A percentile compares a stretch with the other conserved stretches of the same genome.
Evolutionary conservation across 129 eudicot genomes (phyloP).

Genomic region (Pulicaria dysenterica): DNA sequence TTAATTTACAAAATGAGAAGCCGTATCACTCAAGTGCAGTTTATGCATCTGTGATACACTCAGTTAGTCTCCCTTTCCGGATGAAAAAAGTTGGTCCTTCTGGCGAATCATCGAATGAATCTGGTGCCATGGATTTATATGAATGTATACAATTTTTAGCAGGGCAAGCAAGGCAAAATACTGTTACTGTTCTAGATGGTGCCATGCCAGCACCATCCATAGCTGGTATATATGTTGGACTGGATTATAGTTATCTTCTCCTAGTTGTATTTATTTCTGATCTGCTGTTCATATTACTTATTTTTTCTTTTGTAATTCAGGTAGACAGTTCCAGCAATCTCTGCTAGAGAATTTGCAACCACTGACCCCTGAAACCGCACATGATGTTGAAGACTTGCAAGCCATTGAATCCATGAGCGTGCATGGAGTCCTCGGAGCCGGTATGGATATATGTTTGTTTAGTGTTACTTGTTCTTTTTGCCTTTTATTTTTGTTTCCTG

Average conservation of each 20-base stretch:
- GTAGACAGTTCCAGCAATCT: conserved; percentile 42
- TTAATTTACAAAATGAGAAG: conserved; percentile 61
- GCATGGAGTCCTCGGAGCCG: conserved; percentile 74
- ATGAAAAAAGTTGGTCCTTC: conserved; percentile 67
- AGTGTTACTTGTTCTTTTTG: not conserved
- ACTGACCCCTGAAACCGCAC: conserved; percentile 73
- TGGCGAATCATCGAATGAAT: conserved; percentile 39
- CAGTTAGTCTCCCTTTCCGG: conserved; percentile 79
- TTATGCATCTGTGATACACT: conserved; percentile 90
- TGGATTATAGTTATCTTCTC: not conserved
- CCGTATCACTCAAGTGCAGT: conserved; percentile 82
- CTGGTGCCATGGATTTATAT: conserved; percentile 58
- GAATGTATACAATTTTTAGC: conserved; percentile 71
- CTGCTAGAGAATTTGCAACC: conserved; percentile 59
- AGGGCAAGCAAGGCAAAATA: conserved; percentile 80
- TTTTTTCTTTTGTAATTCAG: conserved; percentile 25
- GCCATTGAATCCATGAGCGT: conserved; percentile 66
- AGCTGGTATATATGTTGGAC: conserved; percentile 47
- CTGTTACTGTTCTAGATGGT: conserved; percentile 62
- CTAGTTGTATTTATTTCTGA: conserved; percentile 1
- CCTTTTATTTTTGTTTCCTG: not conserved
- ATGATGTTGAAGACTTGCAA: conserved; percentile 68
- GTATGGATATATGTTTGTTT: conserved; percentile 39
- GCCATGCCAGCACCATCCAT: conserved; percentile 83
- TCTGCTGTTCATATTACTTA: not conserved